Evolutionary conservation across 345 rosid genomes (phyloP).

Genomic region (Camelina sativa): DNA sequence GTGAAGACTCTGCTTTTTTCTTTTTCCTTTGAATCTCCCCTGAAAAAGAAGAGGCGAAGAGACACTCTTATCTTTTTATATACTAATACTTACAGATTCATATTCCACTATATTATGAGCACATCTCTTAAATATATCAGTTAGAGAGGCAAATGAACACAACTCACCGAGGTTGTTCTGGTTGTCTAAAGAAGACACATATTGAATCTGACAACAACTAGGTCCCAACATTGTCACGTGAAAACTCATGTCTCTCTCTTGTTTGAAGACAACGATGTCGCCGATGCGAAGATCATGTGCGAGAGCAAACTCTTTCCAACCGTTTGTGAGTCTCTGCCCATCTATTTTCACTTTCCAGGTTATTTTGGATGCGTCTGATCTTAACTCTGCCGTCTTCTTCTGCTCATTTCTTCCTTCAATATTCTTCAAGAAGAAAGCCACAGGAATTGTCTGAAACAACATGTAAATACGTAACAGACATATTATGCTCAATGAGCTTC

Average conservation of each 20-base stretch:
- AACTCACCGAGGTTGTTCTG: not conserved
- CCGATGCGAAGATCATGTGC: slow-evolving; percentile 2
- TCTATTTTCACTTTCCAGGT: slow-evolving; percentile 36
- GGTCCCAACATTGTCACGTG: slow-evolving; percentile 6
- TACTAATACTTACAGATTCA: not conserved
- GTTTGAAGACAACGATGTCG: slow-evolving; percentile 27
- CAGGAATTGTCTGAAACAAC: slow-evolving; percentile 31
- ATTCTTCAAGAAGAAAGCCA: slow-evolving; percentile 19
- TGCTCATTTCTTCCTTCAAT: slow-evolving; percentile 10
- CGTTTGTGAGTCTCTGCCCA: slow-evolving; percentile 28
- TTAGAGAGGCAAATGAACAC: not conserved
- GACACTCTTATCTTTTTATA: not conserved
- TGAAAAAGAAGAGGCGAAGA: not conserved
- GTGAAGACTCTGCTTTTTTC: slow-evolving; percentile 14
- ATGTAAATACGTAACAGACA: slow-evolving; percentile 12
- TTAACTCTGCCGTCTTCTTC: slow-evolving; percentile 5
- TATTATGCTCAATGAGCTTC: not conserved
- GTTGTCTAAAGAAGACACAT: not conserved
- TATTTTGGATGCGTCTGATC: slow-evolving; percentile 27
- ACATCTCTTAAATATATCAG: not conserved
- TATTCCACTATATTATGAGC: not conserved
- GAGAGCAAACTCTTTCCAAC: slow-evolving; percentile 36
- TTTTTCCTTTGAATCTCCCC: not conserved
- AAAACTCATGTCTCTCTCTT: slow-evolving; percentile 12
- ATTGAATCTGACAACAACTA: slow-evolving; percentile 26